Percentiles rank a stretch among this genome's conserved stretches.
These are phyloP conservation scores for Boeremia lycopersici DNA, from an alignment of 2,329 filamentous ascomycete genomes.

Conservation along the genomic window DNA sequence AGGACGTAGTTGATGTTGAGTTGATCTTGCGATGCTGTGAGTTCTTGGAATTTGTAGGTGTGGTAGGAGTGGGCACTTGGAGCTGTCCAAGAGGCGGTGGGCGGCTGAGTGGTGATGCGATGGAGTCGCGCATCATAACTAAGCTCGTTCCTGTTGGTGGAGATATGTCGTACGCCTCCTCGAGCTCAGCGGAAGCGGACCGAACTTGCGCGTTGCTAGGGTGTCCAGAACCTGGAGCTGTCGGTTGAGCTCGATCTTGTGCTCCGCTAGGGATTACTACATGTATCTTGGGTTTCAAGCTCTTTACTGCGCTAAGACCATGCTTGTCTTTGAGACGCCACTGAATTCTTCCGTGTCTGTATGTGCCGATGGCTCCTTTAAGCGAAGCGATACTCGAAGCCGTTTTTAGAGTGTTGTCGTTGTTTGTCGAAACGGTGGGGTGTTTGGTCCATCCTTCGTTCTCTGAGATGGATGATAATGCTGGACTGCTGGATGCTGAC, in stretches of 20 bases:
- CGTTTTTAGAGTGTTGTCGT: constrained; percentile 31
- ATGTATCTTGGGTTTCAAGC: constrained; percentile 42
- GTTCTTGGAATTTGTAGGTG: background rate
- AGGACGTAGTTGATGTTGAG: constrained; percentile 38
- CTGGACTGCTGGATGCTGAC: constrained; percentile 23
- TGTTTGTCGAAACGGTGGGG: constrained; percentile 21
- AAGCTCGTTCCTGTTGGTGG: constrained; percentile 38
- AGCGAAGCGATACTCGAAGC: constrained; percentile 28
- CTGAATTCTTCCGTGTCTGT: constrained; percentile 52
- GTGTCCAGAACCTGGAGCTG: constrained; percentile 35
- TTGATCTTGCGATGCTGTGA: constrained; percentile 19
- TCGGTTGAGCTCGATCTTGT: constrained; percentile 38
- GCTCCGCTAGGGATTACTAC: constrained; percentile 45
- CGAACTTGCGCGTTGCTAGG: constrained; percentile 27
- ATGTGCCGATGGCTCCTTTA: constrained; percentile 50
- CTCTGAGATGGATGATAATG: constrained; percentile 23
- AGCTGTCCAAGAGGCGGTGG: constrained; percentile 23
- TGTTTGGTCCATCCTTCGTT: constrained; percentile 26
- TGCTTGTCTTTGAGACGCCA: constrained; percentile 43
- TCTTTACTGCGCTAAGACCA: constrained; percentile 21
- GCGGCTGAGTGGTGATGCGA: constrained; percentile 40
- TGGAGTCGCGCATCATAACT: constrained; percentile 32
- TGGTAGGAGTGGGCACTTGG: constrained; percentile 10
- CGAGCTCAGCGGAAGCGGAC: constrained; percentile 28
- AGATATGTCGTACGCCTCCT: constrained; percentile 35